Conservation (phyloP, 2,329 filamentous ascomycete genomes). For the Aspergillus glaucus region DNA sequence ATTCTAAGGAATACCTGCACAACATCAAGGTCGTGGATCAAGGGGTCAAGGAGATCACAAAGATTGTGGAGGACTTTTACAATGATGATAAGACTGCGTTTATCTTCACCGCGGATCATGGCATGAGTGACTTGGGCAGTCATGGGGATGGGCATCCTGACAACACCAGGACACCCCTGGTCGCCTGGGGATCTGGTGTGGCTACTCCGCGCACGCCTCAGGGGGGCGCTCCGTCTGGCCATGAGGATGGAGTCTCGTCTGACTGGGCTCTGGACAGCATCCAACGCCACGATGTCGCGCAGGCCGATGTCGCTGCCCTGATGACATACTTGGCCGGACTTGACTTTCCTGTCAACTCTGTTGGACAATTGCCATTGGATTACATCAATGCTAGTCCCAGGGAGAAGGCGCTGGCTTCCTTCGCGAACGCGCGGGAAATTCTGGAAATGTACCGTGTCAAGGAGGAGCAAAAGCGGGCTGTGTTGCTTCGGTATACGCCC, state of each 20-base stretch:
- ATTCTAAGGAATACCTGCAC: constrained; percentile 88
- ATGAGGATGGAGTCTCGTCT: constrained; percentile 78
- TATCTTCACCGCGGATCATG: constrained; percentile 95
- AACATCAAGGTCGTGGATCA: constrained; percentile 93
- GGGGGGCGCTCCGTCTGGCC: constrained; percentile 61
- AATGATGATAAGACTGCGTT: constrained; percentile 79
- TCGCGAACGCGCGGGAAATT: constrained; percentile 80
- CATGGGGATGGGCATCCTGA: constrained; percentile 97
- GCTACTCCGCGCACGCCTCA: constrained; percentile 61
- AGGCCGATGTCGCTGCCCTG: constrained; percentile 88
- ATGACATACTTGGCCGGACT: constrained; percentile 89
- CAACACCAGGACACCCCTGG: constrained; percentile 88
- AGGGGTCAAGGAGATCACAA: constrained; percentile 76
- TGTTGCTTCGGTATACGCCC: constrained; percentile 69
- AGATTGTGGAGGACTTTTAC: constrained; percentile 81
- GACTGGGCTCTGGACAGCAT: constrained; percentile 82
- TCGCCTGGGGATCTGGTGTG: constrained; percentile 89
- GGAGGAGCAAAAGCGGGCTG: constrained; percentile 72
- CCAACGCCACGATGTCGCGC: constrained; percentile 80
- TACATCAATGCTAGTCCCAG: constrained; percentile 67
- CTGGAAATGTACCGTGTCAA: constrained; percentile 96
- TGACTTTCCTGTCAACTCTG: constrained; percentile 91
- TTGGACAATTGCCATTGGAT: constrained; percentile 81
- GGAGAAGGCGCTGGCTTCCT: constrained; percentile 75
- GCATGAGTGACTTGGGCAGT: constrained; percentile 99